Conservation (phyloP, 768 basidiomycete genomes). For the Melanogaster broomeanus region DNA sequence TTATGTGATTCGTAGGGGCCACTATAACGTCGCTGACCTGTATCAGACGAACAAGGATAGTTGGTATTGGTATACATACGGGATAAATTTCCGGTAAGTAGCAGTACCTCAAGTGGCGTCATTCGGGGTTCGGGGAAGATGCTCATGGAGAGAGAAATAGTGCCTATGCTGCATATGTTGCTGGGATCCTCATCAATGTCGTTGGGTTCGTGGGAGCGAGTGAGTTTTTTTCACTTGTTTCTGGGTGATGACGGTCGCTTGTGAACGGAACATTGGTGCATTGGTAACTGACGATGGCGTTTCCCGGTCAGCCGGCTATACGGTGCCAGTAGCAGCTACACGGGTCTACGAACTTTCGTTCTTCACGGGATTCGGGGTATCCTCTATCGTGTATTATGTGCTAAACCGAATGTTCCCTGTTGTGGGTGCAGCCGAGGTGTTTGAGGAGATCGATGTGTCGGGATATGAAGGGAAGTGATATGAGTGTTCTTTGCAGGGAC, state of each 20-base stretch:
- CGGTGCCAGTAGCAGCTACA: constrained; percentile 69
- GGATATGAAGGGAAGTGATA: constrained; percentile 9
- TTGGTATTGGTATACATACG: constrained; percentile 78
- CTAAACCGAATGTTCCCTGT: constrained; percentile 66
- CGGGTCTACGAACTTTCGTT: constrained; percentile 77
- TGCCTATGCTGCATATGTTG: constrained; percentile 65
- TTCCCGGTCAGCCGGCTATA: constrained; percentile 46
- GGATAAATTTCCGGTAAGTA: constrained; percentile 66
- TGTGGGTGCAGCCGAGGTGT: constrained; percentile 45
- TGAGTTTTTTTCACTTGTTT: constrained; percentile 29
- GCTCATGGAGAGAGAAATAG: constrained; percentile 30
- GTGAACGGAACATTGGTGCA: neutral
- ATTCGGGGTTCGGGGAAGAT: constrained; percentile 3
- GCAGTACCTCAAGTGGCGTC: constrained; percentile 4
- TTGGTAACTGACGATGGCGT: neutral
- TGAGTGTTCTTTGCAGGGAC: neutral
- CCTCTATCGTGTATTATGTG: constrained; percentile 60
- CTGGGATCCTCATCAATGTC: constrained; percentile 81
- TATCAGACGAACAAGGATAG: constrained; percentile 57
- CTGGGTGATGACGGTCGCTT: neutral
- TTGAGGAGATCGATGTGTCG: constrained; percentile 61
- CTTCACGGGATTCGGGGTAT: constrained; percentile 81
- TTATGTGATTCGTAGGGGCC: constrained; percentile 70
- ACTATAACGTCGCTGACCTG: constrained; percentile 70
- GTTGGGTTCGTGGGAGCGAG: constrained; percentile 81